phyloP scores from a whole-genome alignment of 805 yeast species.

The Yueomyces sinensis region DNA sequence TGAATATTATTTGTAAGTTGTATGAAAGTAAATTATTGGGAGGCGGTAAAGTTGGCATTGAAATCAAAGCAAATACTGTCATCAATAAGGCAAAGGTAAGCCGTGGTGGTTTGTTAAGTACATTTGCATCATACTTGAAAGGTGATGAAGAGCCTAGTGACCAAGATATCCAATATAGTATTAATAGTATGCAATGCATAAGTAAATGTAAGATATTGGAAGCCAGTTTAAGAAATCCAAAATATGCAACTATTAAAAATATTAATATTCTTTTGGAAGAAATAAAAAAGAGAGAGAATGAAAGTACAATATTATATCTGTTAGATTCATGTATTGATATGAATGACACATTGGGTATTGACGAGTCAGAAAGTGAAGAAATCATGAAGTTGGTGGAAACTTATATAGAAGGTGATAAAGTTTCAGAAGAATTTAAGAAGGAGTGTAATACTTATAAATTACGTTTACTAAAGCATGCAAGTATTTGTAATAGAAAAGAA shows the following conservation, averaged over 20 bases:
- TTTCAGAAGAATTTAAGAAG: not conserved
- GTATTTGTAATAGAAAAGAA: not conserved
- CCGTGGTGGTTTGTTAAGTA: conserved; percentile 66
- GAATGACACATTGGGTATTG: not conserved
- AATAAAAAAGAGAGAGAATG: not conserved
- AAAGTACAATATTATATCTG: not conserved
- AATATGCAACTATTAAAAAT: not conserved
- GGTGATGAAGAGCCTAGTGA: conserved; percentile 95
- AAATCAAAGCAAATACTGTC: conserved; percentile 46
- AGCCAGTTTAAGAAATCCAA: not conserved
- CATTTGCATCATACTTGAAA: conserved; percentile 83
- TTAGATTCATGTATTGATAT: not conserved
- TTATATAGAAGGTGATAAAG: not conserved
- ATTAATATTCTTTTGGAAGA: not conserved
- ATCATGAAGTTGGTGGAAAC: not conserved
- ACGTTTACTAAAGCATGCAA: not conserved
- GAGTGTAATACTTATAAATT: not conserved
- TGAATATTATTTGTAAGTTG: conserved; percentile 47
- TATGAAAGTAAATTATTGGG: conserved; percentile 56
- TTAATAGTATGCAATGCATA: conserved; percentile 65
- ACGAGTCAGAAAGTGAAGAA: not conserved
- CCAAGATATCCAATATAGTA: conserved; percentile 78
- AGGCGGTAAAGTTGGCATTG: conserved; percentile 37
- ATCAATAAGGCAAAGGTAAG: conserved; percentile 51
- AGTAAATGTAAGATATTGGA: not conserved